A percentile compares a stretch with the other conserved stretches of the same genome.
phyloP scores from a whole-genome alignment of 106 monocot species.

The Dendrobium catenatum region DNA sequence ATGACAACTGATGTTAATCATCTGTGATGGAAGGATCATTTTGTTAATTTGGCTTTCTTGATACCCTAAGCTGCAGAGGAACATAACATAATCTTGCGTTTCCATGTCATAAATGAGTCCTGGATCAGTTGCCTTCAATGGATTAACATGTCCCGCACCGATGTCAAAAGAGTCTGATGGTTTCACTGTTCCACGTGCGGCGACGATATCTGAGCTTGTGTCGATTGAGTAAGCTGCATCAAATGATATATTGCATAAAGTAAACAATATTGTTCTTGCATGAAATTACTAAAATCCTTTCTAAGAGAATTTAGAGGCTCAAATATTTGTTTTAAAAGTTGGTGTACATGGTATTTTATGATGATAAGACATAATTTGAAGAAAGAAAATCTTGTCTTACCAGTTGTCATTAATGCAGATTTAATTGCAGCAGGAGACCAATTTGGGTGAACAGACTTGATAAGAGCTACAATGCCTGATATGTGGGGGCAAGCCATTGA shows the following conservation, averaged over 20 bases:
- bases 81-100: conserved; percentile 35
- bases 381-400: conserved; percentile 1
- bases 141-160: conserved; percentile 43
- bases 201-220: conserved; percentile 30
- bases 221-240: conserved; percentile 39
- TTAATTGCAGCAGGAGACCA: conserved; percentile 79
- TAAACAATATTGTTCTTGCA: background rate
- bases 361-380: background rate
- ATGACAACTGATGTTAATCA: conserved; percentile 27
- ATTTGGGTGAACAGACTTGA: conserved; percentile 47
- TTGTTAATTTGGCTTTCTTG: conserved; percentile 15
- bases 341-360: background rate
- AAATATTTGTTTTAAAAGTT: background rate
- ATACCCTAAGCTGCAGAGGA: conserved; percentile 58
- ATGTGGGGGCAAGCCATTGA: conserved; percentile 74
- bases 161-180: conserved; percentile 44
- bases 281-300: background rate
- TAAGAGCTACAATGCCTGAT: conserved; percentile 56
- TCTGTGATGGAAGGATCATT: conserved; percentile 20
- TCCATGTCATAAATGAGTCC: conserved; percentile 54
- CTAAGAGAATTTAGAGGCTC: background rate
- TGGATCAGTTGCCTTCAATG: conserved; percentile 35
- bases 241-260: background rate
- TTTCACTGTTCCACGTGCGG: conserved; percentile 46
- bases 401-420: conserved; percentile 79